Evolutionary conservation across 192 early-diverging fungal genomes (phyloP).

Genomic region (Jimgerdemannia flammicorona): DNA sequence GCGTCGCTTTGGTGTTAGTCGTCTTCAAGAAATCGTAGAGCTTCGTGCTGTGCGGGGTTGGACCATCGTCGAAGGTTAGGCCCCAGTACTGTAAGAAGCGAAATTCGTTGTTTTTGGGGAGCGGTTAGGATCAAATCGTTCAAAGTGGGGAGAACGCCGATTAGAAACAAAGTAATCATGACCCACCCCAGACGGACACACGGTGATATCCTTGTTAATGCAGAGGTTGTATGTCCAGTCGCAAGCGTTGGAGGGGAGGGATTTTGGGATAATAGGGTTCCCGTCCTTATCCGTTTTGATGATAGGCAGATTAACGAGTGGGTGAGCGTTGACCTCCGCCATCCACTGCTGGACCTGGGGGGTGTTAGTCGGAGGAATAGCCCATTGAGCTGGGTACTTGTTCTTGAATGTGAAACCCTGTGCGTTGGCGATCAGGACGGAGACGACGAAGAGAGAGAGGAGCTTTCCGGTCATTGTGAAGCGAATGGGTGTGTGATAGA

Average conservation of each 20-base stretch:
- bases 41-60: constrained; percentile 17
- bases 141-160: too few relatives aligned
- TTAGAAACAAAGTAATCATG: too few relatives aligned
- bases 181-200: constrained; percentile 4
- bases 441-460: too few relatives aligned
- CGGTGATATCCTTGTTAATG: constrained; percentile 31
- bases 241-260: constrained; percentile 20
- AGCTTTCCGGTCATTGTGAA: too few relatives aligned
- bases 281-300: constrained; percentile 12
- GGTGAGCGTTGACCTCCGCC: constrained; percentile 10
- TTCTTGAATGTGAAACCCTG: too few relatives aligned
- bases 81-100: constrained; percentile 25
- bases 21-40: constrained; percentile 30
- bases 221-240: constrained; percentile 51
- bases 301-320: constrained; percentile 22
- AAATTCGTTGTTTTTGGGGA: not conserved
- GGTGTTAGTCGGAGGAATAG: constrained; percentile 19
- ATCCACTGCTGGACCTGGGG: constrained; percentile 24
- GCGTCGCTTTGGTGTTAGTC: constrained; percentile 37
- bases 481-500: too few relatives aligned
- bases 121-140: too few relatives aligned
- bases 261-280: constrained; percentile 16
- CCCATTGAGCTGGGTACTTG: constrained; percentile 23
- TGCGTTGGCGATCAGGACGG: too few relatives aligned
- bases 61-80: constrained; percentile 40